Evolutionary conservation across 495 filamentous ascomycete genomes (phyloP), one percentile per base, ranked within the genome.

Genomic region (Diplogelasinospora grovesii): DNA sequence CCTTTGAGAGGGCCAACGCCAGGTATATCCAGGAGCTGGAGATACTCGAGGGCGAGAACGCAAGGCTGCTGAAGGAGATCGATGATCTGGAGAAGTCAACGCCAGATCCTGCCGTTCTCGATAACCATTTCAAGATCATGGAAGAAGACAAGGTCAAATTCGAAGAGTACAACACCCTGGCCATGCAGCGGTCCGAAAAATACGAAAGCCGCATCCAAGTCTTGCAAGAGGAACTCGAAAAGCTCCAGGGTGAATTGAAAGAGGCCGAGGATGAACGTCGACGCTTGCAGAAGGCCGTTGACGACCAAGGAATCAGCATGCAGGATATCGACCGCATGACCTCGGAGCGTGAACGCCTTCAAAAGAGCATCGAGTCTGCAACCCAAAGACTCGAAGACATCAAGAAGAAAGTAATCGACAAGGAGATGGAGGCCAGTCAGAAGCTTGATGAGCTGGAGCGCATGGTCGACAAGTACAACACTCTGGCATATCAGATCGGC

Each of bases 291-390:
- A 75, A 80, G 22, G 80, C 83, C 11, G 85, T 99, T 26, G 89
- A 97, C 56, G 79, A 79, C 45, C 86, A 93, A 54, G 92, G 90
- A 3, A 88, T 99, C 50, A 92, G 86, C 32, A 89, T 93, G 54
- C 82, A 86, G 59, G 93, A 97, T 69, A 96, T 99, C 59, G 92
- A 99, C 71, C 89, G 89, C 53, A 95, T 99, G 90, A 94, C 86
- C 48, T 79, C 82, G 15, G 92, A 97, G 59, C 81, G 89, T 22
- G 92, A 97, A 55, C 82, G 93, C 9, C 74, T 97, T 22, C 84
- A 92, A 36, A 90, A 82, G 52, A 83, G 77, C 26, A 79, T 94
- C 36, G 84, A 93, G 41, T 73, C 82, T 8, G 83, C 88, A 0
- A 67, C 74, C 14, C 63, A 70, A 45, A 73, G 86, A 41, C 71